Percentiles rank a stretch among this genome's conserved stretches.
phyloP scores from a whole-genome alignment of 495 filamentous ascomycete species.

The Talaromyces wortmannii region DNA sequence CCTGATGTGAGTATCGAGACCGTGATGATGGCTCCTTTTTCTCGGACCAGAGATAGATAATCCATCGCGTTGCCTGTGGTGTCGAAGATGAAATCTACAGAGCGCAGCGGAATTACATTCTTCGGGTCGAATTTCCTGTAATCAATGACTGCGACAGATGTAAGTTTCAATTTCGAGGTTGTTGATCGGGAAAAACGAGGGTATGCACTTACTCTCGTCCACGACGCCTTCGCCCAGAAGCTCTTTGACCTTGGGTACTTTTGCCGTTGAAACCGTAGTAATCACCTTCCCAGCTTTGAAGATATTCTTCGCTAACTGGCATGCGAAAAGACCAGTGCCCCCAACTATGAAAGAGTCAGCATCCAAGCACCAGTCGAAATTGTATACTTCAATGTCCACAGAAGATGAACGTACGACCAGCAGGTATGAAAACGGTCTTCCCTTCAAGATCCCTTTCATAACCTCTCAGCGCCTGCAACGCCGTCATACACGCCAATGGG shows the following conservation, averaged over 20 bases:
- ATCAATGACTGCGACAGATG: background rate
- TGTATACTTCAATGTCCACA: background rate
- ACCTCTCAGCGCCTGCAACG: slow-evolving; percentile 2
- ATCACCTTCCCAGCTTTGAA: slow-evolving; percentile 6
- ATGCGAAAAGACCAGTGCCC: background rate
- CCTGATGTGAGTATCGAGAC: slow-evolving; percentile 9
- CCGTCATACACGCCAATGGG: background rate
- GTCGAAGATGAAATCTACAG: slow-evolving; percentile 5
- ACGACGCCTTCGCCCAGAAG: slow-evolving; percentile 2
- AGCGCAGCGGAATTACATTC: background rate
- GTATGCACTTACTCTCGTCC: slow-evolving; percentile 1
- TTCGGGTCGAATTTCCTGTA: slow-evolving; percentile 5
- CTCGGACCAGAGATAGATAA: slow-evolving; percentile 16
- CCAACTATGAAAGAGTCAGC: background rate
- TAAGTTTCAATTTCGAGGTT: background rate
- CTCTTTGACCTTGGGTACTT: slow-evolving; percentile 1
- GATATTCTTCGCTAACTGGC: slow-evolving; percentile 5
- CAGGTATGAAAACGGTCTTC: slow-evolving; percentile 4
- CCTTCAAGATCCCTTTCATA: background rate
- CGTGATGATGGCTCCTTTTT: slow-evolving; percentile 6
- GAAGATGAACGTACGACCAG: background rate
- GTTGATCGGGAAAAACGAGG: no score
- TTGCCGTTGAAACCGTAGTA: slow-evolving; percentile 2
- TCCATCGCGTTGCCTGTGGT: background rate
- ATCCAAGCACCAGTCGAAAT: background rate